phyloP scores from a whole-genome alignment of 2,329 filamentous ascomycete species.

The Colletotrichum sp. region DNA sequence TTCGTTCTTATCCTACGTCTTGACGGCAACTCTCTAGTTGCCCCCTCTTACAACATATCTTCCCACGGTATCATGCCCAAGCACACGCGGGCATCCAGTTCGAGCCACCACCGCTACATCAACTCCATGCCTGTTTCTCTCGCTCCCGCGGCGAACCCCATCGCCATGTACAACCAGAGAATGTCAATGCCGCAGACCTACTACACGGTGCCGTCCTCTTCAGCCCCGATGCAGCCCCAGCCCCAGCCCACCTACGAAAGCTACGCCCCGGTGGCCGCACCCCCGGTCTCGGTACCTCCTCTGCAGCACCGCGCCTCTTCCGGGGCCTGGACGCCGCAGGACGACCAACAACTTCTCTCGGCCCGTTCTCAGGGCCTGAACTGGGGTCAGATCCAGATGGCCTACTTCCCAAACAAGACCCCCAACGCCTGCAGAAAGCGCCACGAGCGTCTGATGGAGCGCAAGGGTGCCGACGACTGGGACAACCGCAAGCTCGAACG shows the following conservation, averaged over 20 bases:
- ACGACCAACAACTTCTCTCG: constrained; percentile 75
- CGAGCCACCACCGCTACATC: constrained; percentile 36
- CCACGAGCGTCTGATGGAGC: constrained; percentile 84
- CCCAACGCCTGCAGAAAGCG: constrained; percentile 88
- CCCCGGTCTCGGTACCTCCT: constrained; percentile 37
- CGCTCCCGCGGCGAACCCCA: constrained; percentile 39
- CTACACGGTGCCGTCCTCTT: constrained; percentile 41
- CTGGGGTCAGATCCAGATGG: constrained; percentile 81
- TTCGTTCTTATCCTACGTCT: constrained; percentile 15
- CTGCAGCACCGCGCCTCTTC: constrained; percentile 61
- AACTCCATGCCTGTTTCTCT: constrained; percentile 45
- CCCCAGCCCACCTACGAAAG: constrained; percentile 40
- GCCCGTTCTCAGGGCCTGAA: constrained; percentile 79
- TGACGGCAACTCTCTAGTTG: constrained; percentile 18
- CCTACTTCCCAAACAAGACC: constrained; percentile 79
- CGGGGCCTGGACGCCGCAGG: constrained; percentile 74
- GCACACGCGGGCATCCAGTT: constrained; percentile 46
- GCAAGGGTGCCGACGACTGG: constrained; percentile 77
- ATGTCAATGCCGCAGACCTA: constrained; percentile 44
- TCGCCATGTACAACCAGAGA: constrained; percentile 47
- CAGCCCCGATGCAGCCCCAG: constrained; percentile 39
- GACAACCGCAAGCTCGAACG: constrained; percentile 76
- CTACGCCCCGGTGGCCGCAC: constrained; percentile 38
- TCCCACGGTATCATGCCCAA: constrained; percentile 47
- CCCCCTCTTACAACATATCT: constrained; percentile 18